A percentile compares a stretch with the other conserved stretches of the same genome.
Evolutionary conservation across 2,329 filamentous ascomycete species (phyloP).

Genomic region (Oidium heveae): DNA sequence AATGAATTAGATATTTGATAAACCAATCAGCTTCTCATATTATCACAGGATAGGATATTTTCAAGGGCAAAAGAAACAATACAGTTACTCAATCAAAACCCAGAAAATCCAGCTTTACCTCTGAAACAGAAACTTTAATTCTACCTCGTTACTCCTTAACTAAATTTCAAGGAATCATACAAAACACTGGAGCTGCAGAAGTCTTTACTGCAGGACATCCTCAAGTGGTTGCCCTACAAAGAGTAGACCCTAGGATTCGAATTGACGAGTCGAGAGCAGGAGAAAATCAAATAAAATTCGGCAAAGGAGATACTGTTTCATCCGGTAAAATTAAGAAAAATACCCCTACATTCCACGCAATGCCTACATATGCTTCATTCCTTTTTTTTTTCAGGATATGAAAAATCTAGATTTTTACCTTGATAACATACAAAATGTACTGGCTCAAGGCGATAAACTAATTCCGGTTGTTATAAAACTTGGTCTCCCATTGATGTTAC

Average conservation of each 20-base stretch:
- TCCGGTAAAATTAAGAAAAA: background rate
- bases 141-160: background rate
- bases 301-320: background rate
- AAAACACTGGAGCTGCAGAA: background rate
- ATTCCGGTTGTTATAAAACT: background rate
- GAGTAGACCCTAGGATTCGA: background rate
- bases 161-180: background rate
- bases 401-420: background rate
- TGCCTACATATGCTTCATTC: background rate
- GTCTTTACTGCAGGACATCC: background rate
- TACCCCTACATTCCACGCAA: background rate
- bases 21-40: background rate
- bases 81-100: background rate
- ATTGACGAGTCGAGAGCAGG: background rate
- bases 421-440: background rate
- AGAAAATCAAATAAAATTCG: background rate
- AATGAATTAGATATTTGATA: background rate
- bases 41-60: background rate
- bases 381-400: constrained; percentile 1
- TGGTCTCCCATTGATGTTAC: background rate
- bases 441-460: background rate
- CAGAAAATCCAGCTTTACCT: background rate
- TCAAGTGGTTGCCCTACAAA: background rate
- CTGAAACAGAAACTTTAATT: background rate
- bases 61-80: background rate